These are phyloP conservation scores for Eutrema salsugineum DNA, from an alignment of 441 rosid genomes.

Conservation along the genomic window DNA sequence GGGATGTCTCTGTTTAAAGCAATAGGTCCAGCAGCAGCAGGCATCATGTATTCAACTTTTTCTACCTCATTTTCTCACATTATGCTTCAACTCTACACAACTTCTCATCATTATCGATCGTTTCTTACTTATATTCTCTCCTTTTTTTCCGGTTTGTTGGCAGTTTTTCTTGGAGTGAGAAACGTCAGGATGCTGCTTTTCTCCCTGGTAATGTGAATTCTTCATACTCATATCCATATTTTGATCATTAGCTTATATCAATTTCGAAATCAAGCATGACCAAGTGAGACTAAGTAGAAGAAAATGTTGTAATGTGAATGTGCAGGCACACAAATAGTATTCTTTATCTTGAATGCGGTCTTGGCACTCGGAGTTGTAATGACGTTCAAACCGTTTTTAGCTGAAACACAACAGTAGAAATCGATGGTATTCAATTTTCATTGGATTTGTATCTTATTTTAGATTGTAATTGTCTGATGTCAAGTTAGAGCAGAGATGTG, in stretches of 20 bases:
- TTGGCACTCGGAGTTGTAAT: constrained; percentile 44
- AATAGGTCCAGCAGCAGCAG: constrained; percentile 72
- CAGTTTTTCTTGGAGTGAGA: constrained; percentile 87
- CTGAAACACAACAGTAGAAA: background rate
- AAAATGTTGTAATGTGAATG: background rate
- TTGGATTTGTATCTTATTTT: background rate
- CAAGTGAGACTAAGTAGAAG: background rate
- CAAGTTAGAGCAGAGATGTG: background rate
- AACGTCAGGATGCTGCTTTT: constrained; percentile 56
- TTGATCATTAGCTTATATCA: background rate
- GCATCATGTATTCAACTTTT: constrained; percentile 24
- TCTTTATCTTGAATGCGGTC: constrained; percentile 50
- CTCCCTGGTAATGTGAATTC: constrained; percentile 56
- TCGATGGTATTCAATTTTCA: background rate
- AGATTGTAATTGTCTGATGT: background rate
- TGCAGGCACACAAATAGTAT: constrained; percentile 63
- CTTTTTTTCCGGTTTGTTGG: background rate
- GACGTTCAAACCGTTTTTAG: constrained; percentile 73
- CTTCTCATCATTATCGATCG: background rate
- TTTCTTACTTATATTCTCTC: background rate
- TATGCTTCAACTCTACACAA: background rate
- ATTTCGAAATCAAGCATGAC: background rate
- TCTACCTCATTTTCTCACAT: background rate
- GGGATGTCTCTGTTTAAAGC: constrained; percentile 78
- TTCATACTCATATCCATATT: background rate